These are phyloP conservation scores for Leishmania amazonensis DNA, from an alignment of 208 protist species.

Conservation along the genomic window DNA sequence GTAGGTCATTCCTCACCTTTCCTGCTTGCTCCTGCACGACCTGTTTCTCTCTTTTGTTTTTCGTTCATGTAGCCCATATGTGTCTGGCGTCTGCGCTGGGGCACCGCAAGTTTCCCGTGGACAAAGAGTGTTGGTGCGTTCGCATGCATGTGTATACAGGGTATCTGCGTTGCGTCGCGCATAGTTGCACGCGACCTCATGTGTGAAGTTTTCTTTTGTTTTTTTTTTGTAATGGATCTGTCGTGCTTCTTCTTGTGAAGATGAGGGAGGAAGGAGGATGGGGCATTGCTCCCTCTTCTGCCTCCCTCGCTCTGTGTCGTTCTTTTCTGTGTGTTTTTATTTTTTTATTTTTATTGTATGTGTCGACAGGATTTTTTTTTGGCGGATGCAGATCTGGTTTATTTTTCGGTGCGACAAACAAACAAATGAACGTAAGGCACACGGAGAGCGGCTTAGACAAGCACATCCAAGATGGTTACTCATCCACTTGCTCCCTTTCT, in stretches of 20 bases:
- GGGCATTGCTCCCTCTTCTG: not conserved
- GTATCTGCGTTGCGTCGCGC: not conserved
- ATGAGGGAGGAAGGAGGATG: too few species aligned
- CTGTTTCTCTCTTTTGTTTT: constrained; percentile 18
- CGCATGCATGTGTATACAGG: not conserved
- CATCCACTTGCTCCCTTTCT: not conserved
- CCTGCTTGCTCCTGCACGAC: constrained; percentile 8
- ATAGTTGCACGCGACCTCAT: not conserved
- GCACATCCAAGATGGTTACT: not conserved
- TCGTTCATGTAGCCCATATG: not conserved
- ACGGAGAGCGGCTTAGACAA: not conserved
- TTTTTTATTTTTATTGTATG: too few species aligned
- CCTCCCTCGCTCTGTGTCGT: not conserved
- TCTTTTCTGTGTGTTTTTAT: not conserved
- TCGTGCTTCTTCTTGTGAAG: not conserved
- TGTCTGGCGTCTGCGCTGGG: not conserved
- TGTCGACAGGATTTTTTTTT: too few species aligned
- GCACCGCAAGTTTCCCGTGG: not conserved
- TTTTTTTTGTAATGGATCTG: not conserved
- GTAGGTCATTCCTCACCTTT: not conserved
- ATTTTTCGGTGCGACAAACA: not conserved
- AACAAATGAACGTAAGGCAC: not conserved
- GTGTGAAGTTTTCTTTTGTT: constrained; percentile 5
- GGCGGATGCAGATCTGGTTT: not conserved
- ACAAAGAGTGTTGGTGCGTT: not conserved